Base-by-base conservation (phyloP, 352 stramenopile species). In the Phytopythium delawarense region DNA sequence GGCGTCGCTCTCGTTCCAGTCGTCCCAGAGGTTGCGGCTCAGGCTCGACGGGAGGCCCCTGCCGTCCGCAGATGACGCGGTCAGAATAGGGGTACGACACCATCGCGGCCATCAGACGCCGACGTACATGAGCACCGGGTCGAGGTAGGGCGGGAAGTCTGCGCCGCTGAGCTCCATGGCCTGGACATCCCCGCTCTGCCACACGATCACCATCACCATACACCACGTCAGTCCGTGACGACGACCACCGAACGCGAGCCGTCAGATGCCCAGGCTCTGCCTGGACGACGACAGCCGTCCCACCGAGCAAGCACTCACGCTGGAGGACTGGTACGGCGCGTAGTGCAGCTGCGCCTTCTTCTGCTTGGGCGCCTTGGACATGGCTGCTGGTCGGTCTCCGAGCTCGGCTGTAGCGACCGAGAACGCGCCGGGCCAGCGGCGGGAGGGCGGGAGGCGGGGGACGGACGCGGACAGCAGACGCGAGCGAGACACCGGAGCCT, bases 21-120 rank as follows among this genome's bases (percentile, higher is more conserved):
- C 87, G 59, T 93, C 84, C 87, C 87, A 95, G 23, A 95, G 67
- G 64, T 95, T 95, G 45, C 87, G 82, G 46, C 83, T 92, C 65
- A 92, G 70, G 42, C 78, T 89, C n/a, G 81, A 89, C 55, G 84
- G 88, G 8, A 94, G 72, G 4, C 83, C 87, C 15, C 87, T 95
- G 56, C 30, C 58, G 13, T 57, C 2, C 7, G 34, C 7, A n/a
- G 2, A 9, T 2, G 4, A 23, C 25, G 11, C 12, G 6, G n/a
- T 49, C 12, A 57, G 57, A 16, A n/a, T 28, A 4, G 25, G 8
- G 20, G 21, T 37, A 23, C 8, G 25, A 56, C 23, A 28, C 6
- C 3, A 23, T 20, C 23, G 34, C 45, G 13, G 63, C 7, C 21
- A 45, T 15, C 5, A 48, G 5, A 25, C 16, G 30, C 7, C 21